Conservation (phyloP, 2,329 filamentous ascomycete genomes). For the Phaeosphaeriaceae sp. region DNA sequence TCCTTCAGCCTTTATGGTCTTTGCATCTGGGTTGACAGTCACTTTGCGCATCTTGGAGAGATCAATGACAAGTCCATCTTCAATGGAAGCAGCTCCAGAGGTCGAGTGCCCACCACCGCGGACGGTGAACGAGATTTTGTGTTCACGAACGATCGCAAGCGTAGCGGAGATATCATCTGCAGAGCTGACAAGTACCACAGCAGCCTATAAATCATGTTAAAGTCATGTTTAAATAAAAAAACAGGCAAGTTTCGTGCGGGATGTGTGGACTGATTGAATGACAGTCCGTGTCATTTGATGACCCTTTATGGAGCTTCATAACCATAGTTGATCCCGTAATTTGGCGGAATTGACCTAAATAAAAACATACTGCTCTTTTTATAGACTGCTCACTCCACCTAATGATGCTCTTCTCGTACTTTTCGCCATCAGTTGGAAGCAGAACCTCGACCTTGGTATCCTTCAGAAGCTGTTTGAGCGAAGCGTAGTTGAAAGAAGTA, state of each 20-base stretch:
- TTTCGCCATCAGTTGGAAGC: slow-evolving; percentile 24
- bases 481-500: slow-evolving; percentile 20
- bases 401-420: slow-evolving; percentile 34
- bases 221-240: background rate
- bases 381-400: slow-evolving; percentile 39
- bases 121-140: slow-evolving; percentile 58
- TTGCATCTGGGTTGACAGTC: slow-evolving; percentile 53
- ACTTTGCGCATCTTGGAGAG: slow-evolving; percentile 60
- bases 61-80: slow-evolving; percentile 63
- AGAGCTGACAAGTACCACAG: slow-evolving; percentile 28
- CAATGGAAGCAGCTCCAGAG: slow-evolving; percentile 56
- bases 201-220: slow-evolving; percentile 16
- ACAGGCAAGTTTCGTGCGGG: too few species aligned
- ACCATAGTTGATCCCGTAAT: too few species aligned
- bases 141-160: slow-evolving; percentile 26
- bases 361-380: slow-evolving; percentile 32
- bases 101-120: slow-evolving; percentile 65
- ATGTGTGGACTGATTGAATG: too few species aligned
- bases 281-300: too few species aligned
- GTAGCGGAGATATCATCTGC: slow-evolving; percentile 29
- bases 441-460: slow-evolving; percentile 28
- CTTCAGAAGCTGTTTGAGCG: slow-evolving; percentile 27
- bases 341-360: background rate
- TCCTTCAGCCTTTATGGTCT: slow-evolving; percentile 58
- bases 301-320: too few species aligned